Evolutionary conservation across 441 rosid species (phyloP).

Genomic region (Pelargonium citronellum): DNA sequence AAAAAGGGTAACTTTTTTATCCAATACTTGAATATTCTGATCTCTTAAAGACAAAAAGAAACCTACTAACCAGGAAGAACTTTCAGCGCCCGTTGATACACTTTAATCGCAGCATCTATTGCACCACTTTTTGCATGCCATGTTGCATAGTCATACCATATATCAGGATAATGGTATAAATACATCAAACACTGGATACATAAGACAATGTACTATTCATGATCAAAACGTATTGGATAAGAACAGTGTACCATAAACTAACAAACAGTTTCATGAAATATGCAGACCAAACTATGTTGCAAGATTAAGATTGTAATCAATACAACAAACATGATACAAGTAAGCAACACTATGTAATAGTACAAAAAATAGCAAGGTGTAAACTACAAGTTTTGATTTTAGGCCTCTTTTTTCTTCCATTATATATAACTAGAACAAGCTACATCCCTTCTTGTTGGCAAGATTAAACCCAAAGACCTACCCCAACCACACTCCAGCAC

Average conservation of each 20-base stretch:
- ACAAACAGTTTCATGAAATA: neutral
- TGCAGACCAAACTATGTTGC: neutral
- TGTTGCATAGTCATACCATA: slow-evolving; percentile 92
- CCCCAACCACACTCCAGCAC: neutral
- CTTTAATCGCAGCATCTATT: slow-evolving; percentile 79
- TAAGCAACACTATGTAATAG: neutral
- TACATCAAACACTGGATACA: slow-evolving; percentile 78
- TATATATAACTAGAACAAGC: neutral
- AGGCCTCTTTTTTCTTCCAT: neutral
- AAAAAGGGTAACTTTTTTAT: neutral
- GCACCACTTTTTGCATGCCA: slow-evolving; percentile 91
- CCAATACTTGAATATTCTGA: slow-evolving; percentile 6
- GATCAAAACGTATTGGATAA: slow-evolving; percentile 2
- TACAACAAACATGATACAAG: neutral
- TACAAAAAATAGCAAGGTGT: neutral
- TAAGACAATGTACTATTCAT: slow-evolving; percentile 22
- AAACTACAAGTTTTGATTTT: neutral
- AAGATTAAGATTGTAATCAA: neutral
- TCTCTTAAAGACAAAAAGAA: slow-evolving; percentile 19
- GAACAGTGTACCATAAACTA: neutral
- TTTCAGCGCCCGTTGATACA: slow-evolving; percentile 89
- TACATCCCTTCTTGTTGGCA: neutral
- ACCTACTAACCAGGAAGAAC: slow-evolving; percentile 71
- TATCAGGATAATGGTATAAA: slow-evolving; percentile 86
- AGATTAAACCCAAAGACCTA: neutral